Evolutionary conservation across 176 grass and related monocot species (phyloP).

Genomic region (Bothriochloa decipiens): DNA sequence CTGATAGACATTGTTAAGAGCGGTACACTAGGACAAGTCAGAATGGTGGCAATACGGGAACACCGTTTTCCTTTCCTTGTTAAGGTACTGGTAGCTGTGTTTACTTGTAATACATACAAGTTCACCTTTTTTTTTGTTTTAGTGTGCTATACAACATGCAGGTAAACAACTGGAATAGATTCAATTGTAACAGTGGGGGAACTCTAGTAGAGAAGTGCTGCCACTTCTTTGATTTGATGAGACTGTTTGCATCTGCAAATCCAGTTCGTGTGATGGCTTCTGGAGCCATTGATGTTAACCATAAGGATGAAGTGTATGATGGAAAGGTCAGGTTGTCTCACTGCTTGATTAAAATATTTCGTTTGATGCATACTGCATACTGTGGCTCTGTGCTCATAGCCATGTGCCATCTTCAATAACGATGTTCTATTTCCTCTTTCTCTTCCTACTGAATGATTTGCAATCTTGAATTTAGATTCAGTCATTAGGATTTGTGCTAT

Average conservation of each 20-base stretch:
- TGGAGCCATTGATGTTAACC: slow-evolving; percentile 76
- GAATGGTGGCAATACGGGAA: slow-evolving; percentile 89
- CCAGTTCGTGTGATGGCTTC: slow-evolving; percentile 54
- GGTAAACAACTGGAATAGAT: slow-evolving; percentile 98
- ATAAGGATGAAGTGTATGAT: slow-evolving; percentile 90
- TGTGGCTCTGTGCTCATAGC: not conserved
- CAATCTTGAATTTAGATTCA: not conserved
- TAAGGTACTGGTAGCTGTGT: slow-evolving; percentile 56
- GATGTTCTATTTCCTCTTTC: not conserved
- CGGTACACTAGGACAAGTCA: slow-evolving; percentile 71
- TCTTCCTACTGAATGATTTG: not conserved
- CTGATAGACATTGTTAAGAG: slow-evolving; percentile 83
- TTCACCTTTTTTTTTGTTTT: slow-evolving; percentile 1
- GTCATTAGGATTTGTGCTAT: not conserved
- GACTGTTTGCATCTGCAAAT: slow-evolving; percentile 87
- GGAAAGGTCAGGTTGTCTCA: slow-evolving; percentile 64
- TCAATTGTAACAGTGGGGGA: slow-evolving; percentile 85
- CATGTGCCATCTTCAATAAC: not conserved
- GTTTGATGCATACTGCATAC: not conserved
- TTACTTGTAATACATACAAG: slow-evolving; percentile 17
- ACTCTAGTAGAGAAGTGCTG: slow-evolving; percentile 97
- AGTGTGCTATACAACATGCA: slow-evolving; percentile 43
- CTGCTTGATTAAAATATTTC: not conserved
- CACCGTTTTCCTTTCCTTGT: slow-evolving; percentile 98
- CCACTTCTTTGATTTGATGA: slow-evolving; percentile 97